Conservation (phyloP, 2,329 filamentous ascomycete species). For the Lecanicillium sp. region DNA sequence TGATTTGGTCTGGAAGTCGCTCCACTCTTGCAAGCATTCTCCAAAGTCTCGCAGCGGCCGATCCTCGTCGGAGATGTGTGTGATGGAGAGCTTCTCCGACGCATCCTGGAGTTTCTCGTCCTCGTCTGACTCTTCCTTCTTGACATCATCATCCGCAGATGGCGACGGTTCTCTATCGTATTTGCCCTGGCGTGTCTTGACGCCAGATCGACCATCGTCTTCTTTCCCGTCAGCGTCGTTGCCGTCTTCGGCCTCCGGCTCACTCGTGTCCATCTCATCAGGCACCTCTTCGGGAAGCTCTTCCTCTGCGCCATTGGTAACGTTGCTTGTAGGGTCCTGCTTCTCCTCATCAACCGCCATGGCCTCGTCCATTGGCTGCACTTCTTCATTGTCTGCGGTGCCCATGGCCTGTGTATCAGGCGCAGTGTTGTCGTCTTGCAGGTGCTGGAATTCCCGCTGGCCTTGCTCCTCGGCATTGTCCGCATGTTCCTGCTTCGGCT, state of each 20-base stretch:
- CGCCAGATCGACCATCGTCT: constrained; percentile 52
- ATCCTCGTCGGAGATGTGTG: constrained; percentile 52
- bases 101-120: constrained; percentile 42
- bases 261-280: constrained; percentile 36
- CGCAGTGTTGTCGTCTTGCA: constrained; percentile 72
- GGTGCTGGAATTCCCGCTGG: constrained; percentile 84
- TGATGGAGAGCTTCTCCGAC: constrained; percentile 61
- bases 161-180: constrained; percentile 44
- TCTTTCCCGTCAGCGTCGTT: constrained; percentile 35
- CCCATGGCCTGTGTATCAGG: constrained; percentile 91
- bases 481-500: constrained; percentile 35
- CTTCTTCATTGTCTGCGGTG: constrained; percentile 79
- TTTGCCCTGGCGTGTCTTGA: constrained; percentile 51
- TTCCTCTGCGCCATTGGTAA: constrained; percentile 44
- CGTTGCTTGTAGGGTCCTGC: constrained; percentile 37
- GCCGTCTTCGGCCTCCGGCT: constrained; percentile 15
- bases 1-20: constrained; percentile 73
- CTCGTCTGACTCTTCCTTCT: constrained; percentile 35
- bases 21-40: constrained; percentile 69
- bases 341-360: constrained; percentile 75
- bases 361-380: constrained; percentile 74
- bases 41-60: constrained; percentile 38
- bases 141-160: constrained; percentile 33
- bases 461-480: constrained; percentile 60
- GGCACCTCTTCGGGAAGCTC: constrained; percentile 34